phyloP scores from a whole-genome alignment of 2,329 filamentous ascomycete genomes.

The Aspergillus felis region DNA sequence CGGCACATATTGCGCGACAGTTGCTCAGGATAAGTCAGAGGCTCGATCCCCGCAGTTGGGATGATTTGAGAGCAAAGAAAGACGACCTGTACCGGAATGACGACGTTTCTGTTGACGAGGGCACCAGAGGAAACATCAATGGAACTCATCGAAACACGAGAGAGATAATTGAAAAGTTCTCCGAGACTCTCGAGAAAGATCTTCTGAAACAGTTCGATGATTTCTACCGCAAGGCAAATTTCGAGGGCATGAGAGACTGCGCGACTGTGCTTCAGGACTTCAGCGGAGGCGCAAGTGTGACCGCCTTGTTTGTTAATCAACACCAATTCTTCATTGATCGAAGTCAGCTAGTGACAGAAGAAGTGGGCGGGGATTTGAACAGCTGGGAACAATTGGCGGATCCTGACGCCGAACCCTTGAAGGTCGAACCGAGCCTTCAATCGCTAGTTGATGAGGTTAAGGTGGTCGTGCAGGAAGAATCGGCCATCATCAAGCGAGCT shows the following conservation, averaged over 20 bases:
- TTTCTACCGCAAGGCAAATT: conserved; percentile 91
- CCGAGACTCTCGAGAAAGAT: conserved; percentile 92
- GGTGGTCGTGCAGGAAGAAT: conserved; percentile 94
- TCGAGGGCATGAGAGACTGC: conserved; percentile 97
- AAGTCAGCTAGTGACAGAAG: conserved; percentile 84
- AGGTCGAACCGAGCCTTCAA: conserved; percentile 87
- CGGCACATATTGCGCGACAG: conserved; percentile 89
- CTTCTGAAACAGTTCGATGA: conserved; percentile 94
- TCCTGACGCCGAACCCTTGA: conserved; percentile 85
- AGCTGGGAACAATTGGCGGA: conserved; percentile 91
- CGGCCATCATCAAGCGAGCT: conserved; percentile 90
- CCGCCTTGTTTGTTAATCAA: conserved; percentile 95
- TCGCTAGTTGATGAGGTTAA: conserved; percentile 90
- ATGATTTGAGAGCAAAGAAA: conserved; percentile 48
- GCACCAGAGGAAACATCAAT: conserved; percentile 47
- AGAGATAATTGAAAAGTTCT: conserved; percentile 93
- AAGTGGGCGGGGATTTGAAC: conserved; percentile 59
- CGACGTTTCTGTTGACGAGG: conserved; percentile 37
- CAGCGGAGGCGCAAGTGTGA: conserved; percentile 91
- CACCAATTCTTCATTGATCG: conserved; percentile 99
- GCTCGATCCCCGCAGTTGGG: conserved; percentile 74
- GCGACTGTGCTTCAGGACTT: conserved; percentile 92
- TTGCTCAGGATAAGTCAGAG: conserved; percentile 90
- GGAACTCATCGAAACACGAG: conserved; percentile 60
- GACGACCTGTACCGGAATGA: conserved; percentile 40